These are phyloP conservation scores for Purpureocillium lavendulum DNA, from an alignment of 2,329 filamentous ascomycete genomes.

Conservation along the genomic window DNA sequence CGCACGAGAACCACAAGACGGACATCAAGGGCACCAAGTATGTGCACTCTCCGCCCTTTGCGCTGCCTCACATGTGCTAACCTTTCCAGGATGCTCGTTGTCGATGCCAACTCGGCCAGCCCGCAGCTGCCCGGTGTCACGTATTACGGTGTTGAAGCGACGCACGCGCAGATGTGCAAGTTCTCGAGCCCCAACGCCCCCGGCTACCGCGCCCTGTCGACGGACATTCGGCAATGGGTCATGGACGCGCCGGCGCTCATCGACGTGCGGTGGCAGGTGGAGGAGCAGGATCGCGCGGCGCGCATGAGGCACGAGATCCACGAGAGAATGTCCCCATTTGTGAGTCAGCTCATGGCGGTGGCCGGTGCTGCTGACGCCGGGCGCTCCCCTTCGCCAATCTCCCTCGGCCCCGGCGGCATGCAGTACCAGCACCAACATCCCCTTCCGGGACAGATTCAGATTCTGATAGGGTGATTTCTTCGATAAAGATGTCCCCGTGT, in stretches of 20 bases:
- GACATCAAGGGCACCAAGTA: constrained; percentile 55
- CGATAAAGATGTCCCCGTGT: constrained; percentile 1
- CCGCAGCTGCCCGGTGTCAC: constrained; percentile 62
- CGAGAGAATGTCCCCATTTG: constrained; percentile 29
- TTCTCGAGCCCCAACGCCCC: constrained; percentile 56
- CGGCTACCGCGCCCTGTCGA: constrained; percentile 49
- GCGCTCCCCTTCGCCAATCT: too few species aligned
- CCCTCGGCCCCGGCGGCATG: too few species aligned
- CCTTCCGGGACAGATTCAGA: too few species aligned
- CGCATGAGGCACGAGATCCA: constrained; percentile 34
- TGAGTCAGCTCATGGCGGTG: constrained; percentile 4
- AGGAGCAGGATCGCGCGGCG: constrained; percentile 42
- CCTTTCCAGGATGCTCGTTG: constrained; percentile 44
- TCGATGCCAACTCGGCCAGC: constrained; percentile 61
- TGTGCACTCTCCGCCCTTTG: constrained; percentile 7
- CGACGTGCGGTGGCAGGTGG: constrained; percentile 48
- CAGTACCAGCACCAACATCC: too few species aligned
- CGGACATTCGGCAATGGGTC: constrained; percentile 42
- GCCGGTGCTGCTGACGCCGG: too few species aligned
- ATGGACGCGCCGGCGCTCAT: constrained; percentile 46
- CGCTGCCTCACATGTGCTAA: neutral
- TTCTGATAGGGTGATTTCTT: too few species aligned
- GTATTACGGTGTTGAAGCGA: constrained; percentile 66
- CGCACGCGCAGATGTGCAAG: constrained; percentile 66
- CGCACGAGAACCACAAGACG: constrained; percentile 65